Evolutionary conservation across 495 filamentous ascomycete species (phyloP).

Genomic region (Glarea lozoyensis): DNA sequence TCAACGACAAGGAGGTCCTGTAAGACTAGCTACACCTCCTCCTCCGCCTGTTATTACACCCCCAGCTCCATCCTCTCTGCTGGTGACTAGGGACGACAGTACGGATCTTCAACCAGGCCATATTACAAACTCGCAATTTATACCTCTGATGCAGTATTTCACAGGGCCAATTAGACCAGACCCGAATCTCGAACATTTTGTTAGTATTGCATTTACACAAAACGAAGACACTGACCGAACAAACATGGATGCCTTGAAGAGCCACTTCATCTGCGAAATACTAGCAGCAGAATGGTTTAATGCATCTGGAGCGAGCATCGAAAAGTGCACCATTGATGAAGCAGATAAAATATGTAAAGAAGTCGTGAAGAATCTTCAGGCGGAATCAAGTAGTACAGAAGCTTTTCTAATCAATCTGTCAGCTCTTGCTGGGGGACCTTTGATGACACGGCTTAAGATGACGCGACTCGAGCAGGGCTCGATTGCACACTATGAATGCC

Average conservation of each 20-base stretch:
- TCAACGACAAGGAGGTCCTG: conserved; percentile 59
- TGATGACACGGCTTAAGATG: conserved; percentile 32
- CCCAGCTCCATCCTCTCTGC: conserved; percentile 33
- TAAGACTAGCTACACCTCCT: conserved; percentile 61
- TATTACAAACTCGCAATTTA: not conserved
- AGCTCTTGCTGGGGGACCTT: conserved; percentile 37
- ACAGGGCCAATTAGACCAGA: conserved; percentile 4
- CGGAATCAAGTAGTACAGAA: conserved; percentile 31
- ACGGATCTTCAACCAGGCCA: conserved; percentile 1
- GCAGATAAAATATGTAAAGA: conserved; percentile 34
- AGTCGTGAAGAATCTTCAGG: conserved; percentile 35
- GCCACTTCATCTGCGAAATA: conserved; percentile 33
- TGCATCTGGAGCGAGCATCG: conserved; percentile 22
- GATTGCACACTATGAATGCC: conserved; percentile 30
- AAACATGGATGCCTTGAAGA: conserved; percentile 37
- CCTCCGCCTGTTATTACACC: conserved; percentile 25
- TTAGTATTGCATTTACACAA: conserved; percentile 17
- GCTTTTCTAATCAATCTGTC: conserved; percentile 44
- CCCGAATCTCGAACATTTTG: conserved; percentile 14
- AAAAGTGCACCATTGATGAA: conserved; percentile 35
- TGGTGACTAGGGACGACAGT: conserved; percentile 44
- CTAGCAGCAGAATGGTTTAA: conserved; percentile 35
- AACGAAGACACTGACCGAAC: conserved; percentile 29
- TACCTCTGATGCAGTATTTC: conserved; percentile 19
- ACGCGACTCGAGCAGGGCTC: conserved; percentile 28